These are phyloP conservation scores for Dovyalis caffra DNA, from an alignment of 345 rosid species.

Conservation along the genomic window DNA sequence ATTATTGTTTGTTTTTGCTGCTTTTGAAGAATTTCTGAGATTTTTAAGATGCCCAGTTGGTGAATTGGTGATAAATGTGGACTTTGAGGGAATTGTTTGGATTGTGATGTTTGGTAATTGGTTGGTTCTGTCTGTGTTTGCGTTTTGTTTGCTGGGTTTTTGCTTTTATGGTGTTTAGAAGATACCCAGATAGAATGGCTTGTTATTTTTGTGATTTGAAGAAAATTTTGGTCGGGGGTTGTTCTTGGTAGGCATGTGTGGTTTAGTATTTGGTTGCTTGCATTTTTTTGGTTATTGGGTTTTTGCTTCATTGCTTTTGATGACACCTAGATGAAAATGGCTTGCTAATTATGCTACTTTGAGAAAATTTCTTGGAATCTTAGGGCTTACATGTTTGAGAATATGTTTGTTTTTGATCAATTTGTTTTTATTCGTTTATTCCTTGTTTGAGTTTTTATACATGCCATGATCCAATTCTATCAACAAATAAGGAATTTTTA, in stretches of 20 bases:
- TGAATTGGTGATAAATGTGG: conserved; percentile 5
- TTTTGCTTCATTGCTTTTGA: neutral
- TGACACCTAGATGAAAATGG: neutral
- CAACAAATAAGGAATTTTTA: neutral
- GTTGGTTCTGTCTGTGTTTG: neutral
- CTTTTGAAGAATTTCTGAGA: neutral
- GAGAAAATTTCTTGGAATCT: neutral
- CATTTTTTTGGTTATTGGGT: neutral
- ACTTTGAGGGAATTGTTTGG: neutral
- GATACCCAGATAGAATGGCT: neutral
- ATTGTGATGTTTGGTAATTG: neutral
- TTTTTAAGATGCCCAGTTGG: neutral
- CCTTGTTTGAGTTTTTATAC: neutral
- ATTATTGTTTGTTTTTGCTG: neutral
- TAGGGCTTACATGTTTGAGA: neutral
- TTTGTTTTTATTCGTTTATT: neutral
- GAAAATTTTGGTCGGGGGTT: neutral
- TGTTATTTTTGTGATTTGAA: neutral
- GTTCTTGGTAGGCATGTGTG: neutral
- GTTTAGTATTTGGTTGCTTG: neutral
- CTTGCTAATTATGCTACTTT: neutral
- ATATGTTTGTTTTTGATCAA: neutral
- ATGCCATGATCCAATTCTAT: neutral
- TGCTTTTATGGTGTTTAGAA: neutral
- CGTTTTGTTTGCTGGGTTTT: conserved; percentile 2